Conservation (phyloP, 2,329 filamentous ascomycete species). For the Biscogniauxia marginata region DNA sequence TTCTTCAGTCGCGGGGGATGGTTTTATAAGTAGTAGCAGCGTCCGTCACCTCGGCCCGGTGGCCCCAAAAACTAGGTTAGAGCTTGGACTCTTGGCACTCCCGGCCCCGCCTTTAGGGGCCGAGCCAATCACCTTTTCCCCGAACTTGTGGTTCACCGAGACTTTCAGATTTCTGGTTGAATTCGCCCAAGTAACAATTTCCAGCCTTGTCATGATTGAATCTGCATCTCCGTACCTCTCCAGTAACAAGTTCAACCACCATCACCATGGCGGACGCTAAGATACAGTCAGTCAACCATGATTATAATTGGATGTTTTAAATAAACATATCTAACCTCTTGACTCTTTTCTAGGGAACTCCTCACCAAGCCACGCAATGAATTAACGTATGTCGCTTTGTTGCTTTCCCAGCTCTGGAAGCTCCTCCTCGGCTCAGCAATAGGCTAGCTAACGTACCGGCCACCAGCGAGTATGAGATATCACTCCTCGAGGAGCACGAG, state of each 20-base stretch:
- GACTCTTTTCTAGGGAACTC: conserved; percentile 63
- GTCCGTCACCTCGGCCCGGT: conserved; percentile 10
- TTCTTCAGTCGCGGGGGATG: not conserved
- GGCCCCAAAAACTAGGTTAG: conserved; percentile 21
- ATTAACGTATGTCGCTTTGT: conserved; percentile 68
- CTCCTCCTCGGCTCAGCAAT: conserved; percentile 45
- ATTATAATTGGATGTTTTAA: conserved; percentile 1
- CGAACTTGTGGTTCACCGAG: not conserved
- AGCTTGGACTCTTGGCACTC: conserved; percentile 5
- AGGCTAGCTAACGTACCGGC: conserved; percentile 26
- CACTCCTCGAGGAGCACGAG: conserved; percentile 70
- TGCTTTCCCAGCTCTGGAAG: no score
- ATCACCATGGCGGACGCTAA: conserved; percentile 44
- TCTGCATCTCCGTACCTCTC: conserved; percentile 1
- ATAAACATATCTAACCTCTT: conserved; percentile 1
- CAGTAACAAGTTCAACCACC: conserved; percentile 3
- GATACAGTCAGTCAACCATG: conserved; percentile 59
- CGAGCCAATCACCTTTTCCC: not conserved
- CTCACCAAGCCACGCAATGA: conserved; percentile 85
- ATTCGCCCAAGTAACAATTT: not conserved
- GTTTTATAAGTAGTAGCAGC: not conserved
- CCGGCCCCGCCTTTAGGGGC: not conserved
- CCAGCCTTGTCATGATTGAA: conserved; percentile 15
- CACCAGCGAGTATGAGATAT: conserved; percentile 52
- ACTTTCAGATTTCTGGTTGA: not conserved